Evolutionary conservation across 352 stramenopile species (phyloP), one percentile per base, ranked within the genome.

Genomic region (Pythium aphanidermatum): DNA sequence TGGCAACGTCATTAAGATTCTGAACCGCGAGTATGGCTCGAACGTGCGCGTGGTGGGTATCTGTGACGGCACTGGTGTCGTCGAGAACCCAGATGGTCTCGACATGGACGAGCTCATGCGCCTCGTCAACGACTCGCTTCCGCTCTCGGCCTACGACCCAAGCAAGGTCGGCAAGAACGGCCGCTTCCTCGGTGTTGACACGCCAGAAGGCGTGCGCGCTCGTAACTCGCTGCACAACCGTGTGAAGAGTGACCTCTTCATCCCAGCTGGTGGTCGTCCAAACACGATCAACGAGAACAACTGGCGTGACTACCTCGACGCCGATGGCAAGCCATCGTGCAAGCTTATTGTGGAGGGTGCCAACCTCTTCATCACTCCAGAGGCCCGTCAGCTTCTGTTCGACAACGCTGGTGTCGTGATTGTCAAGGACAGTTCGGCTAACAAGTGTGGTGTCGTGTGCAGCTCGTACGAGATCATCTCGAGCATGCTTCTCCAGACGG

Each of bases 191-290:
- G 91, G 94, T 43, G 95, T 82, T 7, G 67, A 58, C 49, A 86
- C 73, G 7, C 60, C 55, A 8, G 58, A 78, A 19, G 75, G 95
- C 21, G 78, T 97, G 23, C 93, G 95, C 46, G 89, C 93, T 34
- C 85, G 96, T 51, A 99, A 99, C 69, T 97, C 83, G 52, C 97
- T 99, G 89, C 96, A 98, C 88, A 98, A 98, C 68, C 85, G 95
- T 16, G 81, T 91, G 7, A 83, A 86, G 63, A 89, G 78, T 42
- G 81, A 92, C 48, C 51, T 93, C 43, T 93, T 93, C 58, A 87
- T 93, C 55, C 81, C 78, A 3, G 76, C 75, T 11, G 81, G 81
- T 42, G 81, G 81, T 48, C 78, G 81, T 32, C 81, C 81, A 10
- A 88, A 88, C 56, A 86, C 81, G 21, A 86, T 92, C 58, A 92